Conservation (phyloP, 176 grass and related monocot genomes). For the Elymus sibiricus region DNA sequence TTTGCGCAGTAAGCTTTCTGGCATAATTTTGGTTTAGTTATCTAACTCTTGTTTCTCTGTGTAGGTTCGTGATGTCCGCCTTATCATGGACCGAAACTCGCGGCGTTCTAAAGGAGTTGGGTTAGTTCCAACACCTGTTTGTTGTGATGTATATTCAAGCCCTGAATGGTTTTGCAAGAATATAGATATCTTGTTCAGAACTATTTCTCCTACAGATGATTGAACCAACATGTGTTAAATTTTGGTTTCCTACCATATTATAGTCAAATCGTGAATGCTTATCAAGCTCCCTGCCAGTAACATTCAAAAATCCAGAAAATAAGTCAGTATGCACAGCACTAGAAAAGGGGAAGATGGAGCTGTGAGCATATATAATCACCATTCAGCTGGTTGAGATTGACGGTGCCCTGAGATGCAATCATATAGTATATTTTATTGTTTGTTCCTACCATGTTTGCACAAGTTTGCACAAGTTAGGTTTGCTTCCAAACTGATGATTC, state of each 20-base stretch:
- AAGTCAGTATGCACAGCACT: neutral
- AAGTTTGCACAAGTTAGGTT: neutral
- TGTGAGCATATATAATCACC: neutral
- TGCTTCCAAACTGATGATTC: neutral
- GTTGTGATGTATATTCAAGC: neutral
- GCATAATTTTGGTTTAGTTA: neutral
- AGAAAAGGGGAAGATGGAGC: neutral
- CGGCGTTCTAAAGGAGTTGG: constrained; percentile 98
- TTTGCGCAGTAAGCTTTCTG: neutral
- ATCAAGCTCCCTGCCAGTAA: neutral
- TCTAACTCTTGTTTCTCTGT: constrained; percentile 19
- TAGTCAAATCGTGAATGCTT: neutral
- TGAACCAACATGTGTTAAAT: neutral
- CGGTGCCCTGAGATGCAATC: neutral
- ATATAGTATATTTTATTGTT: neutral
- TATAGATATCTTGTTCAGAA: constrained; percentile 12
- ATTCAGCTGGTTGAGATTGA: neutral
- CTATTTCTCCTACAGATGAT: neutral
- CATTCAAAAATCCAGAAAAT: neutral
- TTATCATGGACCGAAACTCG: constrained; percentile 98
- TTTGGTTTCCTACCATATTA: constrained; percentile 13
- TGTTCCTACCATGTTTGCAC: neutral
- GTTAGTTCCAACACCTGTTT: constrained; percentile 43
- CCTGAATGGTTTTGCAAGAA: neutral
- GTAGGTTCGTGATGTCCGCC: constrained; percentile 94